These are phyloP conservation scores for Colletotrichum neosansevieriae DNA, from an alignment of 2,329 filamentous ascomycete genomes.

Conservation along the genomic window DNA sequence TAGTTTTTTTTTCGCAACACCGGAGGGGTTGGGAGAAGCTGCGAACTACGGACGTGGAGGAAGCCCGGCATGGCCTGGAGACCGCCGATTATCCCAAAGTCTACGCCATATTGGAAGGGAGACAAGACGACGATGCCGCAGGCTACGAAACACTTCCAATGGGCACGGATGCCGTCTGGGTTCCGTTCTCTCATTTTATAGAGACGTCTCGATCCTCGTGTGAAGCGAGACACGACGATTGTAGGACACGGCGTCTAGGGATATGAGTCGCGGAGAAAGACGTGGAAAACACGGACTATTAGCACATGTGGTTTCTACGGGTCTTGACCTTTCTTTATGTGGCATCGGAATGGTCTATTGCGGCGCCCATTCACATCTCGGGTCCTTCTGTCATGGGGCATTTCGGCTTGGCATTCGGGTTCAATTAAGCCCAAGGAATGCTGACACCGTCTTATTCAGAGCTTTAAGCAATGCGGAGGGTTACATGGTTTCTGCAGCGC, in stretches of 20 bases:
- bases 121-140: slow-evolving; percentile 53
- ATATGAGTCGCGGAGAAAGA: too few relatives aligned
- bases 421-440: too few relatives aligned
- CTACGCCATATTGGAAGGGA: slow-evolving; percentile 62
- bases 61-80: slow-evolving; percentile 65
- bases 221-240: neutral
- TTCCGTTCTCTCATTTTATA: neutral
- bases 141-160: slow-evolving; percentile 61
- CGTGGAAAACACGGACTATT: too few relatives aligned
- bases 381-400: too few relatives aligned
- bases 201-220: neutral
- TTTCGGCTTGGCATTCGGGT: too few relatives aligned
- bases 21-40: neutral
- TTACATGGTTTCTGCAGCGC: neutral
- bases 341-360: too few relatives aligned
- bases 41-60: slow-evolving; percentile 45
- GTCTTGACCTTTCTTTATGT: too few relatives aligned
- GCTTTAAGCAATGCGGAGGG: slow-evolving; percentile 1
- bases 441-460: slow-evolving; percentile 2
- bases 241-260: neutral
- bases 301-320: too few relatives aligned
- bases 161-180: slow-evolving; percentile 37
- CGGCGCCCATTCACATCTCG: too few relatives aligned
- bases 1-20: too few relatives aligned
- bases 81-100: slow-evolving; percentile 64